These are phyloP conservation scores for Xerocomus nothofagi DNA, from an alignment of 1,284 basidiomycete species.

Conservation along the genomic window DNA sequence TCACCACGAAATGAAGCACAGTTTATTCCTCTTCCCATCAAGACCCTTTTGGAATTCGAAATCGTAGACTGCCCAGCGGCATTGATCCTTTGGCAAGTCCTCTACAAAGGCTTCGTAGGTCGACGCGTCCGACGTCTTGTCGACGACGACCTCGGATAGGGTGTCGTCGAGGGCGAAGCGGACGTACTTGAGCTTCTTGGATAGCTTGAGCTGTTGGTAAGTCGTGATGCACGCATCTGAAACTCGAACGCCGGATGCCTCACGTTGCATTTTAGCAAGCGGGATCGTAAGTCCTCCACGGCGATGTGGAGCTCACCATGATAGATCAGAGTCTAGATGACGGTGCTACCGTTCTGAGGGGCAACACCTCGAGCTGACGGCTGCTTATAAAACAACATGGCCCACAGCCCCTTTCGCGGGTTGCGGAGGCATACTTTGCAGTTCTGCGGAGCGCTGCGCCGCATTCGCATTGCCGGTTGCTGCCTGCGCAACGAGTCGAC, in stretches of 20 bases:
- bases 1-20: slow-evolving; percentile 83
- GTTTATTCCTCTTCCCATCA: slow-evolving; percentile 81
- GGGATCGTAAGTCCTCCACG: not conserved
- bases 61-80: slow-evolving; percentile 92
- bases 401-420: not conserved
- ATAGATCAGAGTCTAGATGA: not conserved
- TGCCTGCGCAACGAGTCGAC: slow-evolving; percentile 1
- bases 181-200: slow-evolving; percentile 85
- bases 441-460: slow-evolving; percentile 11
- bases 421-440: not conserved
- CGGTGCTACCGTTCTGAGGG: slow-evolving; percentile 16
- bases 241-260: slow-evolving; percentile 70
- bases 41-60: slow-evolving; percentile 85
- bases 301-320: slow-evolving; percentile 19
- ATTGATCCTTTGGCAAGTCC: slow-evolving; percentile 77
- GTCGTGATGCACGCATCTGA: slow-evolving; percentile 59
- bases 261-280: not conserved
- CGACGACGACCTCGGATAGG: slow-evolving; percentile 76
- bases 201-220: slow-evolving; percentile 82
- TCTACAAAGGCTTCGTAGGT: slow-evolving; percentile 79
- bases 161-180: slow-evolving; percentile 73
- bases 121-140: slow-evolving; percentile 51
- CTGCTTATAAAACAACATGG: slow-evolving; percentile 15
- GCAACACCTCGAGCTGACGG: not conserved
- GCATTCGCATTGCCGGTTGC: slow-evolving; percentile 12